Evolutionary conservation across 1,139 yeast species (phyloP), one percentile per base, ranked within the genome.

Genomic region (Eremothecium sinecaudum): DNA sequence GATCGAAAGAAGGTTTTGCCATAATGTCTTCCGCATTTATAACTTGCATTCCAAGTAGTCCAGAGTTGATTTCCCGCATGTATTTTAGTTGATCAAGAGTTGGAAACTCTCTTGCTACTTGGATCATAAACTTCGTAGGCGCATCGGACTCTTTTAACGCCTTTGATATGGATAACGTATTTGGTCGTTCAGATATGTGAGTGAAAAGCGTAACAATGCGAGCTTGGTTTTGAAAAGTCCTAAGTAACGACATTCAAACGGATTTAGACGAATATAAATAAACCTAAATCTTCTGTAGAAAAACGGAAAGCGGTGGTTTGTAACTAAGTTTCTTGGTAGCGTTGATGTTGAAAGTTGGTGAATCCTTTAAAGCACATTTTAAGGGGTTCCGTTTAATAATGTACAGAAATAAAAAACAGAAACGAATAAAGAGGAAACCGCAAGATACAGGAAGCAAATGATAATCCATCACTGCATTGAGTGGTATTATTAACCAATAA

Each of bases 171-270:
- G 10, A 7, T n/a, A 4, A 12, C 4, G 28, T 4, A n/a, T 12
- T 16, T 4, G 28, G 17, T 4, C 16, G 17, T 15, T 11, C 16
- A 11, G 13, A 11, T 3, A 16, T 15, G 16, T 24, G 28, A 5
- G 54, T 40, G 32, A 51, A 51, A 32, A 51, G 24, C 6, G 56
- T 44, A 8, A 51, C 39, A 5, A 50, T 40, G 18, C 55, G 40
- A 4, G 52, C 46, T 28, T 47, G 53, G 11, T 34, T 33, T 31
- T 52, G 57, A 13, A 51, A 34, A 9, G 53, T 42, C 35, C 46
- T 45, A 24, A 51, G 47, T 41, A 52, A 36, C 18, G 56, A 51
- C 56, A 51, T 51, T 11, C n/a, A n/a, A n/a, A n/a, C n/a, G n/a
- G n/a, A n/a, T n/a, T n/a, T n/a, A n/a, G n/a, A n/a, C n/a, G n/a